Conservation (phyloP, 805 yeast species). For the Candida maesae region DNA sequence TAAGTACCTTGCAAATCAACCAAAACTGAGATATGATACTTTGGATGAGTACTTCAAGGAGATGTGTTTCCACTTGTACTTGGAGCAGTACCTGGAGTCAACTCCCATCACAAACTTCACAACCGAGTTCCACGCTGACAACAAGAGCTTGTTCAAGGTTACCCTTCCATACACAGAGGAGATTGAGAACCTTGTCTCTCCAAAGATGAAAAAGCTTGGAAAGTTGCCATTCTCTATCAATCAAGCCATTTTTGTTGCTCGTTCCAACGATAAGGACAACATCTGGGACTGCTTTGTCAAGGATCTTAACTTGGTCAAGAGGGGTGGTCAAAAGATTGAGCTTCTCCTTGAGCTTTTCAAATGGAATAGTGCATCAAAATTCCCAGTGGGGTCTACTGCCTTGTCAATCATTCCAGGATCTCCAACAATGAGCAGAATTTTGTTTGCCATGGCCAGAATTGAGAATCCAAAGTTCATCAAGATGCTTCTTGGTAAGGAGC, state of each 20-base stretch:
- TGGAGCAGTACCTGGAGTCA: slow-evolving; percentile 54
- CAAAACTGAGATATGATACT: slow-evolving; percentile 45
- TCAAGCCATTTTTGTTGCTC: slow-evolving; percentile 53
- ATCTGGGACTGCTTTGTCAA: slow-evolving; percentile 61
- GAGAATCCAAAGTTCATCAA: slow-evolving; percentile 49
- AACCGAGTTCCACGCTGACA: slow-evolving; percentile 50
- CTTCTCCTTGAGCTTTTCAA: slow-evolving; percentile 48
- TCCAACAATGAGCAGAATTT: slow-evolving; percentile 57
- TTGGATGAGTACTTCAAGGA: slow-evolving; percentile 52
- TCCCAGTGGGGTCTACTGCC: slow-evolving; percentile 42
- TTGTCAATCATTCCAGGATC: slow-evolving; percentile 55
- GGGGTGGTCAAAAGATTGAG: slow-evolving; percentile 33
- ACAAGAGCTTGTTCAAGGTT: slow-evolving; percentile 38
- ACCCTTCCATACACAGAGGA: slow-evolving; percentile 43
- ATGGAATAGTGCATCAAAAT: slow-evolving; percentile 50
- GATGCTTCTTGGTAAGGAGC: slow-evolving; percentile 52
- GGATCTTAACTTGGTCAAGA: slow-evolving; percentile 34
- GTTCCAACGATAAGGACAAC: slow-evolving; percentile 42
- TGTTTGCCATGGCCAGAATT: slow-evolving; percentile 62
- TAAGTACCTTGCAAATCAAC: slow-evolving; percentile 27
- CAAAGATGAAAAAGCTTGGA: slow-evolving; percentile 48
- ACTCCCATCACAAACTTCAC: slow-evolving; percentile 44
- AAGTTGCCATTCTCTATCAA: slow-evolving; percentile 56
- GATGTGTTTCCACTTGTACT: slow-evolving; percentile 56
- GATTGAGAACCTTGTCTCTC: slow-evolving; percentile 45